Base-by-base conservation (phyloP, 805 yeast genomes). In the Spencermartinsiella europaea region DNA sequence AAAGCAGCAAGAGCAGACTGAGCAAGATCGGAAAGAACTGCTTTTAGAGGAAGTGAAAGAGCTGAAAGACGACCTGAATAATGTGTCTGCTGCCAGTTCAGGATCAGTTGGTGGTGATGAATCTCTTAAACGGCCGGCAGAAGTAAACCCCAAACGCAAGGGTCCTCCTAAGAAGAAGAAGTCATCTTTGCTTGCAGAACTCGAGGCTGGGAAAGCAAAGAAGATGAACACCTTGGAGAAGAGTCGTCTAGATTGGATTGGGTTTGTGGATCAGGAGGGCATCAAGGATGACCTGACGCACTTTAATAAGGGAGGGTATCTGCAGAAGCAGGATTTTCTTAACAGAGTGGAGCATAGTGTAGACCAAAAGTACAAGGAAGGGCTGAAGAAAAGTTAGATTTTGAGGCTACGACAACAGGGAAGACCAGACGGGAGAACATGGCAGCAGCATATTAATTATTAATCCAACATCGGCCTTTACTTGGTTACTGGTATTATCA, bases 161-260 rank as follows among this genome's bases (percentile, higher is more conserved):
- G 38, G 64, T 3, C 58, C 52, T n/a, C 56, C 56, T 10, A 62
- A 50, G 41, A 88, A 85, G 60, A 73, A 95, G 53, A 83, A 85
- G 2, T 81, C 91, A 21, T 67, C 87, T 25, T 68, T 89, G 5
- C 90, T 85, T 61, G 86, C 83, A 47, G 89, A 89, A 33, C 75
- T 88, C 39, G 70, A 78, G 38, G 75, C 81, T 8, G 73, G 85
- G 2, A 78, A 83, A 52, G 81, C 84, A 55, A 80, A 86, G 27
- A 91, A 88, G 62, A 72, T 93, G 51, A 85, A 95, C 20, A 93
- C 99, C 0, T 70, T 93, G 53, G 98, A 93, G 62, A 93, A 93
- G 66, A 85, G 95, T 1, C 73, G 95, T 52, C 72, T 93, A 42
- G 99, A 93, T 66, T 93, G 98, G 95, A 95, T 95, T 0, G 79